phyloP scores from a whole-genome alignment of 179 eudicot species.

The Heliamphora pulchella region DNA sequence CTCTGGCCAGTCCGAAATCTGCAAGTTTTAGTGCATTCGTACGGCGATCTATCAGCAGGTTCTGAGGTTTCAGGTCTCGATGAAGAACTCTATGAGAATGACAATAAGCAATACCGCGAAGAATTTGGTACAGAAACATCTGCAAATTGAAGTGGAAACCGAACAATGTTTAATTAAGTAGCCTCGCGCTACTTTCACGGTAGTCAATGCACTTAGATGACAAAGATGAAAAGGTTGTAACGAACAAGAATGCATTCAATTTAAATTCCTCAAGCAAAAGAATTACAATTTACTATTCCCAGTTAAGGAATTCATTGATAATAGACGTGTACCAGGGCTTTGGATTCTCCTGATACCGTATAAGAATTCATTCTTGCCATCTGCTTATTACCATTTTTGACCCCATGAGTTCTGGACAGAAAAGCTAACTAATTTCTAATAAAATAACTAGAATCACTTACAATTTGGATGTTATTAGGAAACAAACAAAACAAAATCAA shows the following conservation, averaged over 20 bases:
- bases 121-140: constrained; percentile 82
- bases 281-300: background rate
- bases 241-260: background rate
- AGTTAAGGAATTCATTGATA: background rate
- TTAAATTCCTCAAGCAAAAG: background rate
- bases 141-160: constrained; percentile 22
- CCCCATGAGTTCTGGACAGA: background rate
- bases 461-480: background rate
- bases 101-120: constrained; percentile 86
- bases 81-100: constrained; percentile 93
- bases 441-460: background rate
- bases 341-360: background rate
- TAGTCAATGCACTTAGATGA: background rate
- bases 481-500: background rate
- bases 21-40: constrained; percentile 88
- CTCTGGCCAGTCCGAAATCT: constrained; percentile 93
- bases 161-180: background rate
- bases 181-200: background rate
- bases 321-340: background rate
- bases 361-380: background rate
- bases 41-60: constrained; percentile 73
- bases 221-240: background rate
- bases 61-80: constrained; percentile 87
- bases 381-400: background rate
- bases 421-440: background rate